phyloP scores from a whole-genome alignment of 208 protist species.

The Spongospora subterranea region DNA sequence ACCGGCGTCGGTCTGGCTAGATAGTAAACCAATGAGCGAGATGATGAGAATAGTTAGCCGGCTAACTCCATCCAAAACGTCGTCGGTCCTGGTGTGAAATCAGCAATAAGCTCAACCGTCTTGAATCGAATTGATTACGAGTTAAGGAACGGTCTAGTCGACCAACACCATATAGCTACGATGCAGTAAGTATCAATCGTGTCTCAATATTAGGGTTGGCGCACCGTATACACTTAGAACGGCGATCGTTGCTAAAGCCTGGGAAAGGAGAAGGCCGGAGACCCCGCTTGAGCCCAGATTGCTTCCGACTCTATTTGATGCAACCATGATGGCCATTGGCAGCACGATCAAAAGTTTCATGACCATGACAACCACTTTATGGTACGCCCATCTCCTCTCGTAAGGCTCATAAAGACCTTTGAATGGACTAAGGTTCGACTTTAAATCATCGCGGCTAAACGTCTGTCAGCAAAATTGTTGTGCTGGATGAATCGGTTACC shows the following conservation, averaged over 20 bases:
- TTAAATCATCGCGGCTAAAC: constrained; percentile 6
- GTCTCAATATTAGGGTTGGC: neutral
- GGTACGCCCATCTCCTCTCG: neutral
- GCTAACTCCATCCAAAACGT: neutral
- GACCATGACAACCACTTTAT: constrained; percentile 38
- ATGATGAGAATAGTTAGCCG: neutral
- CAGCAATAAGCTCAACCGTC: neutral
- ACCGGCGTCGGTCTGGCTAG: neutral
- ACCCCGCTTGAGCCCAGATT: neutral
- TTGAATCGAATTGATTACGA: neutral
- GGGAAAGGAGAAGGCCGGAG: neutral
- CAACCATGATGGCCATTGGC: constrained; percentile 4
- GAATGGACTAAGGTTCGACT: neutral
- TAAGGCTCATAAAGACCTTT: constrained; percentile 14
- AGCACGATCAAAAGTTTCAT: constrained; percentile 28
- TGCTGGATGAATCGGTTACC: neutral
- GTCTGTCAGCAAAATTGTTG: neutral
- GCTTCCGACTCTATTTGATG: neutral
- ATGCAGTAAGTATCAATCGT: neutral
- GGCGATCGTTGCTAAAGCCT: neutral
- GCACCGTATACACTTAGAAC: constrained; percentile 4
- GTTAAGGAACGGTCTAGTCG: neutral
- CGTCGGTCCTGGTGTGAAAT: neutral
- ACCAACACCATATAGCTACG: constrained; percentile 31
- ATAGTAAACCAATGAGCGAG: constrained; percentile 1